Evolutionary conservation across 1,284 basidiomycete genomes (phyloP).

Genomic region (Puccinia brachypodii): DNA sequence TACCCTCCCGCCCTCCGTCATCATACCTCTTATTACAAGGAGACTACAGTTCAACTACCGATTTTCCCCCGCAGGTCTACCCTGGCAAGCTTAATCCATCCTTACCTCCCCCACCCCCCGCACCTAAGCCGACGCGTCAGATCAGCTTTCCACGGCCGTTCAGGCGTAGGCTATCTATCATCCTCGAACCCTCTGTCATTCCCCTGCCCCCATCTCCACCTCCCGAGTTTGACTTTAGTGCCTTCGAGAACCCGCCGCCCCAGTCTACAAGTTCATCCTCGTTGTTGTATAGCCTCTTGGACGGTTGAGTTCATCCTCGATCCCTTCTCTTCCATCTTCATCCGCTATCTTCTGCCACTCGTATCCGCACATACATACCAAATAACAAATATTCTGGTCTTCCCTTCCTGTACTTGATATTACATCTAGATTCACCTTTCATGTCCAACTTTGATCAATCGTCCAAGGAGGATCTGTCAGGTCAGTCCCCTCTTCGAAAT

Average conservation of each 20-base stretch:
- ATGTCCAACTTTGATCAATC: background rate
- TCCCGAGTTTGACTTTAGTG: constrained; percentile 28
- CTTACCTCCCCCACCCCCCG: constrained; percentile 9
- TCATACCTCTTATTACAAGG: background rate
- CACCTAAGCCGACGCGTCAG: background rate
- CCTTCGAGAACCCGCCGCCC: constrained; percentile 4
- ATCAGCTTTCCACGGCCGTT: constrained; percentile 31
- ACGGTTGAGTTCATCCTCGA: constrained; percentile 2
- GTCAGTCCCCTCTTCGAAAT: background rate
- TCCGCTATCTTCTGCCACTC: background rate
- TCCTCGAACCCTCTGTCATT: background rate
- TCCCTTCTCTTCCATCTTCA: background rate
- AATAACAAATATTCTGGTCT: constrained; percentile 3
- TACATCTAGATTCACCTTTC: constrained; percentile 15
- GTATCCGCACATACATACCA: background rate
- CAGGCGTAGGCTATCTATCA: constrained; percentile 1
- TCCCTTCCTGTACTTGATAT: background rate
- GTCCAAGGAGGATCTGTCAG: background rate
- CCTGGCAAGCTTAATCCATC: constrained; percentile 13
- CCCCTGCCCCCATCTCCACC: constrained; percentile 24
- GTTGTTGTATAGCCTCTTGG: constrained; percentile 1
- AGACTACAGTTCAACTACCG: background rate
- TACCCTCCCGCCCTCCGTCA: background rate
- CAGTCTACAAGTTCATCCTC: background rate
- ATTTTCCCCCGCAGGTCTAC: constrained; percentile 9